A percentile compares a stretch with the other conserved stretches of the same genome.
Evolutionary conservation across 495 filamentous ascomycete species (phyloP).

Genomic region (Thermochaetoides thermophila): DNA sequence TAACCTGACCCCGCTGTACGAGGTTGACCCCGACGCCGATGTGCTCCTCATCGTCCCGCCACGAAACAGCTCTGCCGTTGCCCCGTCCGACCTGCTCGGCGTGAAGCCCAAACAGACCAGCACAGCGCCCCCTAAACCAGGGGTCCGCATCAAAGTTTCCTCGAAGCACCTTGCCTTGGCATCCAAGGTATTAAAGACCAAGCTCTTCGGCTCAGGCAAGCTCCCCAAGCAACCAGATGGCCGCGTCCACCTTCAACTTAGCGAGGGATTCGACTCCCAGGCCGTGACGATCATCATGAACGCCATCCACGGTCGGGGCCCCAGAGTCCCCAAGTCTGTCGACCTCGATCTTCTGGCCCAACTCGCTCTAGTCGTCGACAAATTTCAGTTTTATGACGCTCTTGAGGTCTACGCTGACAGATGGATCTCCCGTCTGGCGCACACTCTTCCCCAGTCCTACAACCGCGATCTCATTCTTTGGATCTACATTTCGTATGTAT

Average conservation of each 20-base stretch:
- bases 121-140: slow-evolving; percentile 3
- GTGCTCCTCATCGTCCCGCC: slow-evolving; percentile 15
- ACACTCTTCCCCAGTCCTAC: slow-evolving; percentile 2
- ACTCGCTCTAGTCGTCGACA: slow-evolving; percentile 36
- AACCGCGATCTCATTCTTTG: slow-evolving; percentile 12
- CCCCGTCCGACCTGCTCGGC: background rate
- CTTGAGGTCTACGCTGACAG: slow-evolving; percentile 26
- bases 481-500: slow-evolving; percentile 17
- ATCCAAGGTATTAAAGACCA: slow-evolving; percentile 31
- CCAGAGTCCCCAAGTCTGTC: slow-evolving; percentile 25
- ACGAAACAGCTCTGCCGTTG: background rate
- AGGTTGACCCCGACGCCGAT: slow-evolving; percentile 20
- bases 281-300: slow-evolving; percentile 35
- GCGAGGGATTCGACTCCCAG: slow-evolving; percentile 22
- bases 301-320: slow-evolving; percentile 33
- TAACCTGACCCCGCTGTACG: slow-evolving; percentile 17
- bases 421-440: slow-evolving; percentile 25
- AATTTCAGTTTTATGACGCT: slow-evolving; percentile 32
- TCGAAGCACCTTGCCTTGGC: slow-evolving; percentile 35
- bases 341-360: slow-evolving; percentile 33
- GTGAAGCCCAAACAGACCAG: background rate
- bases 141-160: slow-evolving; percentile 30
- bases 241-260: slow-evolving; percentile 25
- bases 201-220: slow-evolving; percentile 15
- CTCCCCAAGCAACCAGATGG: slow-evolving; percentile 20